phyloP scores from a whole-genome alignment of 768 basidiomycete species.

The Solioccasus polychromus region DNA sequence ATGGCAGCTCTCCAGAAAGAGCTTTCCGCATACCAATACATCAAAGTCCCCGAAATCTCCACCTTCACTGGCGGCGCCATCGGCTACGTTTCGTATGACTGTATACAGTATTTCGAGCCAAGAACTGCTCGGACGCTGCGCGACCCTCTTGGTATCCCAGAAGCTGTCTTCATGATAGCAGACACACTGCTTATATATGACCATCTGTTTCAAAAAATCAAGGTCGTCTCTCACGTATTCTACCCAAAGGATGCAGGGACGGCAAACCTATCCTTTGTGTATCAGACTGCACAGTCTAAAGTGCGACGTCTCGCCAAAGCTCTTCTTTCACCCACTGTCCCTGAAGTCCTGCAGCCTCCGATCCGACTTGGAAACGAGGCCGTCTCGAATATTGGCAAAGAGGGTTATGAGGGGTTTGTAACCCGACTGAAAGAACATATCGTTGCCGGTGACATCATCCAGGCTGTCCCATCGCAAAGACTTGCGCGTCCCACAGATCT shows the following conservation, averaged over 20 bases:
- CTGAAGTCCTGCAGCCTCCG: slow-evolving; percentile 67
- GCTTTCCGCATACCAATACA: slow-evolving; percentile 81
- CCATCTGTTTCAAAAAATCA: slow-evolving; percentile 92
- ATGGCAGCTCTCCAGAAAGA: slow-evolving; percentile 81
- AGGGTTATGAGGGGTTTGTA: slow-evolving; percentile 89
- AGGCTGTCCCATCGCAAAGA: slow-evolving; percentile 95
- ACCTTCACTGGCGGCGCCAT: slow-evolving; percentile 98
- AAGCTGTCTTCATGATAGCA: slow-evolving; percentile 94
- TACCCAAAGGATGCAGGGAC: slow-evolving; percentile 66
- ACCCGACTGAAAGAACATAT: slow-evolving; percentile 93
- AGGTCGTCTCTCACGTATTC: slow-evolving; percentile 95
- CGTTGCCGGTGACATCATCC: slow-evolving; percentile 95
- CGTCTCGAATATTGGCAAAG: slow-evolving; percentile 89
- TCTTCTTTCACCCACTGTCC: slow-evolving; percentile 49
- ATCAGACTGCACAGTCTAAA: slow-evolving; percentile 82
- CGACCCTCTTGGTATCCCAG: slow-evolving; percentile 88
- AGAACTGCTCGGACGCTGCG: slow-evolving; percentile 73
- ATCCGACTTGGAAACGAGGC: slow-evolving; percentile 62
- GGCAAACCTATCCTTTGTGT: slow-evolving; percentile 76
- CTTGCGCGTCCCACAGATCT: slow-evolving; percentile 80
- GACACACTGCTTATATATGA: slow-evolving; percentile 96
- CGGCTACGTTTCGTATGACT: slow-evolving; percentile 96
- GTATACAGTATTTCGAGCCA: slow-evolving; percentile 95
- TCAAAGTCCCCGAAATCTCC: slow-evolving; percentile 87
- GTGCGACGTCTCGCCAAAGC: slow-evolving; percentile 76